Evolutionary conservation across 2,329 filamentous ascomycete species (phyloP).

Genomic region (Aspergillus felis): DNA sequence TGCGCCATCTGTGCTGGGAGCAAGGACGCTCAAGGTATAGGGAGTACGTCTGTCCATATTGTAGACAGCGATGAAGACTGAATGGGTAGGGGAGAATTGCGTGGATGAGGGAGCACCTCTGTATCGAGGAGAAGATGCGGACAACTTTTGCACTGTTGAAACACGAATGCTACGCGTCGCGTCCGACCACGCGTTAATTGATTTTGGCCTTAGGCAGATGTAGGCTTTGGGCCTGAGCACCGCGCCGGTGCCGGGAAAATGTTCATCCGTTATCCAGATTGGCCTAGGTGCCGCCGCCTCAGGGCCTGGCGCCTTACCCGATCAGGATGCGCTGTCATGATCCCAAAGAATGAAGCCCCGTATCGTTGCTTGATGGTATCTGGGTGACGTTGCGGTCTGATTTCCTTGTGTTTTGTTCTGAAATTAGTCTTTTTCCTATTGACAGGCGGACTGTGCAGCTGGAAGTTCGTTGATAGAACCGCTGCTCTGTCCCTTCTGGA

Average conservation of each 20-base stretch:
- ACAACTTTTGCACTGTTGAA: constrained; percentile 24
- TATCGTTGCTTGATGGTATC: constrained; percentile 14
- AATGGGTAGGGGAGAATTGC: constrained; percentile 11
- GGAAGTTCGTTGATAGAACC: constrained; percentile 1
- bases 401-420: neutral
- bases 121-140: constrained; percentile 13
- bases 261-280: constrained; percentile 1
- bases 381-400: constrained; percentile 12
- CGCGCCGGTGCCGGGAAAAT: constrained; percentile 5
- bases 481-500: constrained; percentile 2
- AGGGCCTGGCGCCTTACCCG: constrained; percentile 21
- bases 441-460: constrained; percentile 1
- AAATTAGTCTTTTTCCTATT: neutral
- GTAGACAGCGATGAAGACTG: constrained; percentile 17
- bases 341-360: constrained; percentile 18
- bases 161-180: constrained; percentile 34
- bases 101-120: constrained; percentile 8
- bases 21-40: constrained; percentile 79
- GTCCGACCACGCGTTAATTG: constrained; percentile 40
- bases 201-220: constrained; percentile 20
- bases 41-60: constrained; percentile 83
- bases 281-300: constrained; percentile 8
- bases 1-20: constrained; percentile 60
- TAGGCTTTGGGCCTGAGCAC: neutral
- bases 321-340: constrained; percentile 26